Conservation (phyloP, 2,329 filamentous ascomycete species). For the Aspergillus novoparasiticus region DNA sequence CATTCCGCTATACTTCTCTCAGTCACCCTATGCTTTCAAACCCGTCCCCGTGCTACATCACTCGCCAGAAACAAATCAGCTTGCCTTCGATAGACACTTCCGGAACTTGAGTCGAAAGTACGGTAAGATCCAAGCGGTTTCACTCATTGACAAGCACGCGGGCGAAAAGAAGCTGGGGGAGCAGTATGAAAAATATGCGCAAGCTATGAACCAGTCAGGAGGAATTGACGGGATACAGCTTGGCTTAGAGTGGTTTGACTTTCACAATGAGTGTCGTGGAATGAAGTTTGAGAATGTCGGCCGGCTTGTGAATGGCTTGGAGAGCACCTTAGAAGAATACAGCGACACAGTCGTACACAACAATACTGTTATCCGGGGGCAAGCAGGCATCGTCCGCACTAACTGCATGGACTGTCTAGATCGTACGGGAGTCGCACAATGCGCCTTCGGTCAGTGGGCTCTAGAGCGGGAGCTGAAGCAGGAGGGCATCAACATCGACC, state of each 20-base stretch:
- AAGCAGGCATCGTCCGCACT: constrained; percentile 80
- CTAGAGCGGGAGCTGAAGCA: constrained; percentile 77
- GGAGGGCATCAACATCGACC: constrained; percentile 74
- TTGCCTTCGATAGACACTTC: constrained; percentile 80
- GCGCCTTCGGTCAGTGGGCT: constrained; percentile 80
- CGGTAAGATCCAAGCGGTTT: constrained; percentile 75
- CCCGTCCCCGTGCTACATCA: constrained; percentile 82
- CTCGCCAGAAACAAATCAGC: constrained; percentile 74
- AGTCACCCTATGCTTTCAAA: constrained; percentile 91
- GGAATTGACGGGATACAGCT: constrained; percentile 56
- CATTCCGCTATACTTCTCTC: constrained; percentile 92
- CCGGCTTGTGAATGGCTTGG: constrained; percentile 71
- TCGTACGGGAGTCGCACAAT: constrained; percentile 93
- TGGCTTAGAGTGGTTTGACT: constrained; percentile 95
- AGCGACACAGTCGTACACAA: constrained; percentile 68
- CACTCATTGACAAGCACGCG: constrained; percentile 85
- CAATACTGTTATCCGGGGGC: constrained; percentile 49
- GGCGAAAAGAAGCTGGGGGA: constrained; percentile 78
- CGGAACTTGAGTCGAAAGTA: constrained; percentile 69
- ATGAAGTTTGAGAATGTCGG: constrained; percentile 98
- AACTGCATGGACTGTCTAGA: constrained; percentile 99
- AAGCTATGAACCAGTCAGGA: constrained; percentile 66
- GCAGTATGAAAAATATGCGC: constrained; percentile 70
- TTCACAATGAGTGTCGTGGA: constrained; percentile 85
- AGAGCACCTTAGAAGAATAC: constrained; percentile 66